Evolutionary conservation across 371 early-diverging fungal species (phyloP).

Genomic region (Mortierella sp.): DNA sequence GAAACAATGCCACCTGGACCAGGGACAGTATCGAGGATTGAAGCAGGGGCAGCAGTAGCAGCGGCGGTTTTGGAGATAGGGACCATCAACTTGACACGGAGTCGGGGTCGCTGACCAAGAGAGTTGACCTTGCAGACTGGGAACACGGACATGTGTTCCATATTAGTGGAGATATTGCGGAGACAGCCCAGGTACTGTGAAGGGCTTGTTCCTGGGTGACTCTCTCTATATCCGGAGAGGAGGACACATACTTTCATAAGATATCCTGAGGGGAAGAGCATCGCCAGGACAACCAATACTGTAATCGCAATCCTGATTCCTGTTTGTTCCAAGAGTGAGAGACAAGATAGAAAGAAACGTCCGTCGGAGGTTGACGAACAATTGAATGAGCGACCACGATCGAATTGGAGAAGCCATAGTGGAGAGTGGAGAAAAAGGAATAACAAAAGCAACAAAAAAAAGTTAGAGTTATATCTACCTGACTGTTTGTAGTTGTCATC

Average conservation of each 20-base stretch:
- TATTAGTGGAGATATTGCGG: constrained; percentile 31
- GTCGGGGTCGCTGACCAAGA: constrained; percentile 6
- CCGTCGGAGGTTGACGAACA: constrained; percentile 2
- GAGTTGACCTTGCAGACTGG: constrained; percentile 42
- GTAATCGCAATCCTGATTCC: constrained; percentile 58
- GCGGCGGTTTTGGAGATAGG: not conserved
- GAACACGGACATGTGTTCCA: constrained; percentile 43
- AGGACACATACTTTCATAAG: constrained; percentile 69
- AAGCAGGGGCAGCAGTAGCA: not conserved
- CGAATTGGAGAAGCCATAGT: too few relatives aligned
- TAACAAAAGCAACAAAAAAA: not conserved
- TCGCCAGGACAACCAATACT: constrained; percentile 47
- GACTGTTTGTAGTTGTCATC: not conserved
- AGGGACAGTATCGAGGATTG: constrained; percentile 2
- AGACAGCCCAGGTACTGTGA: constrained; percentile 25
- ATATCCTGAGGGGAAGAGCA: constrained; percentile 59
- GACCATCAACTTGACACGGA: constrained; percentile 13
- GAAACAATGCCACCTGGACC: not conserved
- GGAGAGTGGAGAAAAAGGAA: not conserved
- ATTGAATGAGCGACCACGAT: constrained; percentile 1
- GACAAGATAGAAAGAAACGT: not conserved
- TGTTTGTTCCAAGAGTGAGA: constrained; percentile 5
- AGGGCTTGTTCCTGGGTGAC: constrained; percentile 30
- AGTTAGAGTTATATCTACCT: constrained; percentile 8
- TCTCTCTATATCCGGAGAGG: constrained; percentile 59